Percentiles rank a stretch among this genome's conserved stretches.
Evolutionary conservation across 2,329 filamentous ascomycete genomes (phyloP).

Genomic region (Mycocentrospora acerina): DNA sequence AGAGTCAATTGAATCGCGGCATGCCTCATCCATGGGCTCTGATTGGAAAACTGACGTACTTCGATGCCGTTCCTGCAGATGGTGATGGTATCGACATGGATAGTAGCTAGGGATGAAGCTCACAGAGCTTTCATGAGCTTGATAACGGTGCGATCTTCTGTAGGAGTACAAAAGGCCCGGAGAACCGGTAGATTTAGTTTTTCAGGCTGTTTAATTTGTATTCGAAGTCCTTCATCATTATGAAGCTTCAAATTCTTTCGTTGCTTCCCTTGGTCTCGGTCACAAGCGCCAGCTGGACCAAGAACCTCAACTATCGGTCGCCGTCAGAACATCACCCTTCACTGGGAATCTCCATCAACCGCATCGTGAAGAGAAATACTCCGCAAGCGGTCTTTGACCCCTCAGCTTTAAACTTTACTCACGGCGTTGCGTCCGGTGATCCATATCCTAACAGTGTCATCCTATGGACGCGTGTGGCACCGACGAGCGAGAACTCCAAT

Average conservation of each 20-base stretch:
- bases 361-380: conserved; percentile 57
- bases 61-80: conserved; percentile 18
- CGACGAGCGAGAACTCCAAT: conserved; percentile 42
- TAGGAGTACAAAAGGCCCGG: conserved; percentile 23
- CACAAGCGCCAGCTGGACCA: conserved; percentile 30
- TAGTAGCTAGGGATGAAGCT: conserved; percentile 5
- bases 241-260: conserved; percentile 31
- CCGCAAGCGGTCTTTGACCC: conserved; percentile 23
- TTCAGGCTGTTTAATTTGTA: conserved; percentile 4
- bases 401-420: conserved; percentile 33
- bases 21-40: conserved; percentile 15
- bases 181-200: conserved; percentile 4
- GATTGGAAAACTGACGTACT: conserved; percentile 17
- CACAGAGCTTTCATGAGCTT: conserved; percentile 3
- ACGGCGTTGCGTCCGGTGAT: conserved; percentile 53
- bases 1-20: conserved; percentile 5
- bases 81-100: conserved; percentile 20
- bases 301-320: conserved; percentile 67
- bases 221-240: conserved; percentile 12
- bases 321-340: conserved; percentile 65
- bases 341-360: conserved; percentile 65
- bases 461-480: conserved; percentile 40
- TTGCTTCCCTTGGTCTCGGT: conserved; percentile 16
- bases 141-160: conserved; percentile 1
- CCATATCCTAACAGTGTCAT: conserved; percentile 47